Percentiles rank a stretch among this genome's conserved stretches.
phyloP scores from a whole-genome alignment of 371 early-diverging fungal genomes.

The Blakeslea trispora region DNA sequence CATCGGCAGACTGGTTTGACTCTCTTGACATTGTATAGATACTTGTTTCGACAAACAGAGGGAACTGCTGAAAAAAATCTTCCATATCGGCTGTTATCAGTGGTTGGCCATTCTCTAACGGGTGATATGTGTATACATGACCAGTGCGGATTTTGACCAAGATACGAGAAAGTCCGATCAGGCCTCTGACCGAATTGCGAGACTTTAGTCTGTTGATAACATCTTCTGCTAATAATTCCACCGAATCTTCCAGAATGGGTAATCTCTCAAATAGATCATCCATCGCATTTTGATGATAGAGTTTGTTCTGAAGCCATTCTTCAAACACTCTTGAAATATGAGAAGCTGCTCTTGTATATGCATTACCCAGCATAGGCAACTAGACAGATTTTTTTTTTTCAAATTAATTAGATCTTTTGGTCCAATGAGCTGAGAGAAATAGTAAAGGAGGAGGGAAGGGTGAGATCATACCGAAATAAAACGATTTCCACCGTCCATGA shows the following conservation, averaged over 20 bases:
- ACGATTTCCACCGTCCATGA: conserved; percentile 35
- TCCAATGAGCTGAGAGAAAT: no score
- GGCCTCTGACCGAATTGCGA: conserved; percentile 21
- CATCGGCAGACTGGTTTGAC: conserved; percentile 13
- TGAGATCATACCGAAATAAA: conserved; percentile 37
- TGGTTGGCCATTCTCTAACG: conserved; percentile 35
- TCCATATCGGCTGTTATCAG: conserved; percentile 38
- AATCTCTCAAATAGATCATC: conserved; percentile 18
- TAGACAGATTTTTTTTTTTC: neutral
- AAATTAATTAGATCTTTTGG: no score
- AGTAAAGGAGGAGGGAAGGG: neutral
- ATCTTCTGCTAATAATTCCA: conserved; percentile 37
- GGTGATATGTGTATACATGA: conserved; percentile 35
- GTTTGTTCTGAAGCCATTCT: conserved; percentile 38
- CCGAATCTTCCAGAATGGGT: conserved; percentile 39
- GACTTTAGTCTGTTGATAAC: conserved; percentile 33
- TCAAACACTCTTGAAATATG: conserved; percentile 40
- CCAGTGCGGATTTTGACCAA: conserved; percentile 33
- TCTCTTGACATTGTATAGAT: conserved; percentile 30
- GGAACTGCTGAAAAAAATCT: conserved; percentile 42
- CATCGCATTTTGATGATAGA: conserved; percentile 24
- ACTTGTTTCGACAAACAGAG: conserved; percentile 36
- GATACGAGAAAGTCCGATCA: conserved; percentile 29
- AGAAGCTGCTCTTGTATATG: conserved; percentile 35
- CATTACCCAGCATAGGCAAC: conserved; percentile 40